These are phyloP conservation scores for Auxenochlorella protothecoides DNA, from an alignment of 139 green algal genomes.

Conservation along the genomic window DNA sequence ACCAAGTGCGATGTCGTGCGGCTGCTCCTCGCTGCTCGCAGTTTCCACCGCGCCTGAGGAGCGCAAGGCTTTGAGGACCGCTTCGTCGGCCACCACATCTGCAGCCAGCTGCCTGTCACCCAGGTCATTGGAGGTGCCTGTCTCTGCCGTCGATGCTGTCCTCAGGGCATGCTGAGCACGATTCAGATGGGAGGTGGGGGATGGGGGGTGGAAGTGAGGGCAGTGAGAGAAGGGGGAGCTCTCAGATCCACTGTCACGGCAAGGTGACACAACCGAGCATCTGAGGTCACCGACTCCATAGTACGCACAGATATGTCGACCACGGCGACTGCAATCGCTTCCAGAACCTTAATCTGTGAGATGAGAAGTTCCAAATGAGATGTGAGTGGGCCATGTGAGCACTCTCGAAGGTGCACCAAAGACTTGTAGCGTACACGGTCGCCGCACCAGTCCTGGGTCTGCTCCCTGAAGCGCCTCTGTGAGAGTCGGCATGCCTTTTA, in stretches of 20 bases:
- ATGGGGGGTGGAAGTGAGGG: too few species aligned
- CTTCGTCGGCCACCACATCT: slow-evolving; percentile 55
- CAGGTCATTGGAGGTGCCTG: slow-evolving; percentile 35
- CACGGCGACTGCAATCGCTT: slow-evolving; percentile 1
- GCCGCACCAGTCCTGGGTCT: too few species aligned
- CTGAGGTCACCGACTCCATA: too few species aligned
- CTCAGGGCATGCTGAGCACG: slow-evolving; percentile 2
- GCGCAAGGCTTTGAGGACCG: slow-evolving; percentile 49
- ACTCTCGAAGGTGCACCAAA: slow-evolving; percentile 7
- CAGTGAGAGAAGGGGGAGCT: too few species aligned
- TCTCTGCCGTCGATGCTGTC: slow-evolving; percentile 7
- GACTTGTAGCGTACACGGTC: too few species aligned
- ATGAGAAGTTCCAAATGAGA: neutral
- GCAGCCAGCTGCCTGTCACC: slow-evolving; percentile 56
- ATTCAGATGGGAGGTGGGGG: too few species aligned
- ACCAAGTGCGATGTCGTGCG: slow-evolving; percentile 32
- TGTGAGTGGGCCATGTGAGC: neutral
- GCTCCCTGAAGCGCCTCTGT: too few species aligned
- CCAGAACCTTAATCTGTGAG: neutral
- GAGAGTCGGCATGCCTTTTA: neutral
- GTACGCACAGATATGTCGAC: too few species aligned
- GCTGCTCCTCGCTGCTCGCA: slow-evolving; percentile 63
- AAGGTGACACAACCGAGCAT: neutral
- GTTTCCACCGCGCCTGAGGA: slow-evolving; percentile 43
- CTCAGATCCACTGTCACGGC: too few species aligned